phyloP scores from a whole-genome alignment of 192 early-diverging fungal species.

The Coemansia javaensis region DNA sequence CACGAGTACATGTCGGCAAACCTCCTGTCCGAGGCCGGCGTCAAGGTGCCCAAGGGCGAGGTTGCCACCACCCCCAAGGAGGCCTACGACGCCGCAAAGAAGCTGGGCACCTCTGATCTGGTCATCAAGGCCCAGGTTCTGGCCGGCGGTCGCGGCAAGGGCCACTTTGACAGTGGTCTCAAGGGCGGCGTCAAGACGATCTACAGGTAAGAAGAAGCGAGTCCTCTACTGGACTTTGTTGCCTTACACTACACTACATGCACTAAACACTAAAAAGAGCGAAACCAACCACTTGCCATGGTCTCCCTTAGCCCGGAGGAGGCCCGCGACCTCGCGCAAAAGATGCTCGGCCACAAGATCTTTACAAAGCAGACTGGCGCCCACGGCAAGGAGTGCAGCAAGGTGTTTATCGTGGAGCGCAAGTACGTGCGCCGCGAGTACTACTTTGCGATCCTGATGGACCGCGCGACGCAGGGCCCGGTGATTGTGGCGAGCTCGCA shows the following conservation, averaged over 20 bases:
- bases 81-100: conserved; percentile 80
- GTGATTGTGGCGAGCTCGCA: conserved; percentile 95
- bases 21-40: conserved; percentile 83
- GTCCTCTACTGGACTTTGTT: not conserved
- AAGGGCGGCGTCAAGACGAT: conserved; percentile 94
- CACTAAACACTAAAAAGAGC: not conserved
- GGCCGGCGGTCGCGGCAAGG: conserved; percentile 98
- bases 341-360: conserved; percentile 97
- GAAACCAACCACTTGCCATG: not conserved
- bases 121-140: conserved; percentile 89
- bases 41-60: conserved; percentile 82
- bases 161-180: conserved; percentile 89
- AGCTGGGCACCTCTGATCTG: conserved; percentile 65
- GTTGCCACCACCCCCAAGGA: conserved; percentile 86
- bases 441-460: conserved; percentile 99
- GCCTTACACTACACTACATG: not conserved
- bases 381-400: conserved; percentile 89
- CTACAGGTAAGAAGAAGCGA: conserved; percentile 65
- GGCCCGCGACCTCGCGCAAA: conserved; percentile 77
- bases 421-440: conserved; percentile 94
- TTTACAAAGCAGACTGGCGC: conserved; percentile 99
- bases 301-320: conserved; percentile 66
- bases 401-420: conserved; percentile 94
- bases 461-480: conserved; percentile 90
- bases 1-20: conserved; percentile 97